Evolutionary conservation across 2,329 filamentous ascomycete genomes (phyloP).

Genomic region (Aspergillus ruber): DNA sequence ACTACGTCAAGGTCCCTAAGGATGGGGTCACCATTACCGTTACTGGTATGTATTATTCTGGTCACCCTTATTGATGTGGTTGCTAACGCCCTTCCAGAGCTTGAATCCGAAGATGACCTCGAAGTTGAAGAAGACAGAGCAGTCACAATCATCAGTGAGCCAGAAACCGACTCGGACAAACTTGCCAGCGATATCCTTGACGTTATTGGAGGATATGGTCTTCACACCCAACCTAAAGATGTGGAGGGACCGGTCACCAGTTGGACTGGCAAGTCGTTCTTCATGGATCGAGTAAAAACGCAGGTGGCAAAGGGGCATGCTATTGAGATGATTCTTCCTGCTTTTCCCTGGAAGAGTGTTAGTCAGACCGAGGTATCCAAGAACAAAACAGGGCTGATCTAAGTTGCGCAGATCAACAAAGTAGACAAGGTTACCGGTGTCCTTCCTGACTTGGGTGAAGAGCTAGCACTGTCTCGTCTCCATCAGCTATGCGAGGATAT

Average conservation of each 20-base stretch:
- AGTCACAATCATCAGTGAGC: too few species aligned
- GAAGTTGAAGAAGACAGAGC: too few species aligned
- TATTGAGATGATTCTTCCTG: conserved; percentile 21
- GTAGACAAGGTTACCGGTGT: conserved; percentile 28
- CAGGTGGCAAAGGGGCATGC: conserved; percentile 16
- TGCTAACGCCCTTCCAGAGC: too few species aligned
- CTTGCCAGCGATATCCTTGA: conserved; percentile 8
- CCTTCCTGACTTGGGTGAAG: conserved; percentile 40
- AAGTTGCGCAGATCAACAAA: conserved; percentile 14
- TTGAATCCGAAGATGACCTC: too few species aligned
- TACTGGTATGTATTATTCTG: too few species aligned
- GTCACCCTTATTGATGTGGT: too few species aligned
- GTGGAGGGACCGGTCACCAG: conserved; percentile 13
- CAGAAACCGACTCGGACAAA: too few species aligned
- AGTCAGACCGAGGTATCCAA: too few species aligned
- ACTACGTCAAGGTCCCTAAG: too few species aligned
- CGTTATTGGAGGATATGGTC: conserved; percentile 21
- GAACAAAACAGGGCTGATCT: too few species aligned
- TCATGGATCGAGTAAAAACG: conserved; percentile 13
- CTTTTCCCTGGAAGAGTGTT: conserved; percentile 21
- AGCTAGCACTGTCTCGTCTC: conserved; percentile 35
- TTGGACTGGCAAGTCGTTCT: conserved; percentile 21
- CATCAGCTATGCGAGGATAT: conserved; percentile 37
- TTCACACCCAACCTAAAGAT: conserved; percentile 9
- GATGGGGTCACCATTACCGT: too few species aligned